Conservation (phyloP, 2,329 filamentous ascomycete species). For the Triangularia setosa region DNA sequence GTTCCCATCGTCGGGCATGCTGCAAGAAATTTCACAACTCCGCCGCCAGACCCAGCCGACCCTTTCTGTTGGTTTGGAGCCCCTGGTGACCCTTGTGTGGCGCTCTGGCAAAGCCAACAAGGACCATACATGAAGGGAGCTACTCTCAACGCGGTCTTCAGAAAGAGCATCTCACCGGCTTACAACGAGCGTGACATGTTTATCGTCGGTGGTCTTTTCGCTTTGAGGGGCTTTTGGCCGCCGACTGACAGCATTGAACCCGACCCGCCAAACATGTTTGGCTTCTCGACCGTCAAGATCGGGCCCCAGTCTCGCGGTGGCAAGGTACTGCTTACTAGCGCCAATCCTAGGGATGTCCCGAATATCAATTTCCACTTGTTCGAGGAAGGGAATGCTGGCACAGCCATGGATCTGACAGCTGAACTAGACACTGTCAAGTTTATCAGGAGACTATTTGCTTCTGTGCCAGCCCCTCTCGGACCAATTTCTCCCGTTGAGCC, state of each 20-base stretch:
- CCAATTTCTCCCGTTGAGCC: conserved; percentile 25
- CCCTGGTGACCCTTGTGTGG: conserved; percentile 35
- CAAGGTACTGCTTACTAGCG: conserved; percentile 57
- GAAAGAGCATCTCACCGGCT: conserved; percentile 27
- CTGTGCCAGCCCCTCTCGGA: conserved; percentile 19
- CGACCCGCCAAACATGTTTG: conserved; percentile 20
- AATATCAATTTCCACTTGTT: conserved; percentile 50
- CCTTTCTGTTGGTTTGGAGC: conserved; percentile 32
- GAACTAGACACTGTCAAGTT: conserved; percentile 21
- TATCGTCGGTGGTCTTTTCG: conserved; percentile 36
- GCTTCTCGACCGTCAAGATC: conserved; percentile 41
- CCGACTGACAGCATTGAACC: neutral
- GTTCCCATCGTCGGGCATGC: conserved; percentile 33
- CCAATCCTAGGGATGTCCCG: conserved; percentile 58
- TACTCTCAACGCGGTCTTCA: conserved; percentile 49
- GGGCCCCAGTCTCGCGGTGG: conserved; percentile 53
- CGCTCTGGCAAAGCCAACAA: conserved; percentile 31
- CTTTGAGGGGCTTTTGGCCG: conserved; percentile 22
- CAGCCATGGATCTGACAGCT: conserved; percentile 19
- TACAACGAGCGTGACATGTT: conserved; percentile 45
- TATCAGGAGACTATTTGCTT: conserved; percentile 19
- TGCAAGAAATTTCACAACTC: conserved; percentile 8
- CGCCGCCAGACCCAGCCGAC: conserved; percentile 26
- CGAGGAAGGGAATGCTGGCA: conserved; percentile 9
- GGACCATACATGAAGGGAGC: conserved; percentile 30